Evolutionary conservation across 495 filamentous ascomycete species (phyloP).

Genomic region (Terfezia claveryi): DNA sequence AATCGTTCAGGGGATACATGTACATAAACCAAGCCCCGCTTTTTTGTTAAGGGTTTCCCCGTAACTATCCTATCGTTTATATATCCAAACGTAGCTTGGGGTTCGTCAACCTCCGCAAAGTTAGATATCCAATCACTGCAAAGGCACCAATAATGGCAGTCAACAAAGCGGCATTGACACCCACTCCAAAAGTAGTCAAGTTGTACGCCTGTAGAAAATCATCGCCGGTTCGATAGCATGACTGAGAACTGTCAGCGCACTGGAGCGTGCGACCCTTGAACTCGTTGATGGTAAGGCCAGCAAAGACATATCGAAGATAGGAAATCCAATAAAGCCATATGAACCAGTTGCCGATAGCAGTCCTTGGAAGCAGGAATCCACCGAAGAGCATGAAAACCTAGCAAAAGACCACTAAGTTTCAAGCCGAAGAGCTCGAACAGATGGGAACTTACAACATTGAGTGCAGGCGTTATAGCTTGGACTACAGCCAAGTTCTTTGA

Average conservation of each 20-base stretch:
- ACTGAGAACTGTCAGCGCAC: neutral
- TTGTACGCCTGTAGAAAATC: neutral
- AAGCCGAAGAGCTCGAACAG: neutral
- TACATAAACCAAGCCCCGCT: neutral
- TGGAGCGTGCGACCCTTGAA: neutral
- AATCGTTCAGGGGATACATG: too few species aligned
- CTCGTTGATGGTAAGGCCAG: neutral
- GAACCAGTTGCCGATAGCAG: neutral
- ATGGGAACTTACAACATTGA: neutral
- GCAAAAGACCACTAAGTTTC: neutral
- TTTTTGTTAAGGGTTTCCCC: neutral
- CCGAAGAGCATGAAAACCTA: neutral
- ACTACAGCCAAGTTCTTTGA: neutral
- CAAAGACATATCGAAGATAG: neutral
- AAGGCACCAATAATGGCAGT: neutral
- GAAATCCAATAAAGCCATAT: neutral
- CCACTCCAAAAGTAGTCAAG: neutral
- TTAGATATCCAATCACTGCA: neutral
- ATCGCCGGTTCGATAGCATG: neutral
- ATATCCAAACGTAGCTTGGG: neutral
- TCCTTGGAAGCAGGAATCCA: neutral
- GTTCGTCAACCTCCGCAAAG: neutral
- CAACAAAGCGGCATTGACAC: neutral
- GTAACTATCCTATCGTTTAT: neutral
- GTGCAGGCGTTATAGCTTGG: neutral